Evolutionary conservation across 2,329 filamentous ascomycete species (phyloP), one percentile per base, ranked within the genome.

Genomic region (Penicillium paneum): DNA sequence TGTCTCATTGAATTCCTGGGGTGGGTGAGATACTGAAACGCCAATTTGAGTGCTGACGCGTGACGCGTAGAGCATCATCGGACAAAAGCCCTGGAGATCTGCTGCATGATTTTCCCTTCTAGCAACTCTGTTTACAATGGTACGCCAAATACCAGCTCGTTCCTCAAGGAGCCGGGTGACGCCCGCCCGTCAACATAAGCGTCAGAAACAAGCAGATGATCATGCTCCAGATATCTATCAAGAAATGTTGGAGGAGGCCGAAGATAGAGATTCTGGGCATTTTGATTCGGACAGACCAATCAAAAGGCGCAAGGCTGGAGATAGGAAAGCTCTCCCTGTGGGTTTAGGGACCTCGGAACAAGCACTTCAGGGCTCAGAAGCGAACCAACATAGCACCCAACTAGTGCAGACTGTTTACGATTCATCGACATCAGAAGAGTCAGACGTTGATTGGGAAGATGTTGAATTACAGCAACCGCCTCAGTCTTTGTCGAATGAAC

Each of bases 361-460:
- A 55, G 34, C 62, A 59, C 43, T 29, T 32, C 42, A 50, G 15
- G n/a, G 51, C 15, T 15, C 43, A 42, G 42, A 57, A 39, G 31
- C 58, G 40, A 49, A 35, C n/a, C 54, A 59, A 38, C 36, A 54
- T 51, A 28, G 38, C 24, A 38, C 26, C 6, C 63, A 53, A 24
- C 55, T 61, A 39, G 35, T 69, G 8, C 71, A 74, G 52, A 73
- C 64, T 3, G 59, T 69, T 11, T 74, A 72, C 60, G 70, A 74
- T 36, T 71, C 68, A 12, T 59, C 64, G 68, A 76, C 81, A 31
- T 80, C 80, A 13, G 82, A 83, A 56, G 81, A 81, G n/a, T 83
- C 82, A 49, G 83, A 86, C 49, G 72, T 82, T 55, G 83, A 85
- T 43, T 88, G 85, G 79, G 84, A 88, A 69, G 83, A 85, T 59